Base-by-base conservation (phyloP, 2,329 filamentous ascomycete species). In the Aspergillus luchuensis region DNA sequence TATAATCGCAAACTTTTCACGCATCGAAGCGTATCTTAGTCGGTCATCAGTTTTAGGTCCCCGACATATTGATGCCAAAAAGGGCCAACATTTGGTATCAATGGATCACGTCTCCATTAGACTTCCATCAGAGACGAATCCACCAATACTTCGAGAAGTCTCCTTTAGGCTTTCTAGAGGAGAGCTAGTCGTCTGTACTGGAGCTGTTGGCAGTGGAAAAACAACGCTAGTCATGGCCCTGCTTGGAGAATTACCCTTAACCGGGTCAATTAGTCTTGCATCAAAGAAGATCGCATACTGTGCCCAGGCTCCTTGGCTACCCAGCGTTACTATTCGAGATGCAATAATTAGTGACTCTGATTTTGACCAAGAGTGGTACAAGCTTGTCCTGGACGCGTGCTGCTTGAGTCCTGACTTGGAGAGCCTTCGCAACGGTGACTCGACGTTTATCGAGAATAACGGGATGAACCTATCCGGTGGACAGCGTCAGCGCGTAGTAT, bases 171-270 rank as follows among this genome's bases (percentile, higher is more conserved):
- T 58, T 8, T 6, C 6, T 11, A 33, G 6, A 4, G 49, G 56
- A 2, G 23, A 36, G 3, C 25, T 54, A 8, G 10, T 47, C 2
- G 45, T 58, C 8, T 19, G n/a, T 8, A 21, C 33, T 5, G 62
- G 62, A 3, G 56, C 62, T 4, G 52, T 57, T 33, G 62, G 59
- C 4, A 39, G 36, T 8, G 62, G 62, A 5, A 62, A 63, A 23
- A 43, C 59, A 2, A 62, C 43, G 7, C 13, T 64, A 8, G 19
- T 49, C 3, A 38, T 48, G 11, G 45, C 57, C 13, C 38, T 58
- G 10, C 30, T 62, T 2, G 60, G 62, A 5, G 60, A 64, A 15
- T 8, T 56, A 13, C 3, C 23, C 11, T 30, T 17, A 8, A 15
- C 13, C 1, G 60, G 62, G n/a, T 33, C 10, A 1, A 56, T 60